Percentiles rank a stretch among this genome's conserved stretches.
Evolutionary conservation across 2,329 filamentous ascomycete genomes (phyloP).

Genomic region (Lecanosticta acicola): DNA sequence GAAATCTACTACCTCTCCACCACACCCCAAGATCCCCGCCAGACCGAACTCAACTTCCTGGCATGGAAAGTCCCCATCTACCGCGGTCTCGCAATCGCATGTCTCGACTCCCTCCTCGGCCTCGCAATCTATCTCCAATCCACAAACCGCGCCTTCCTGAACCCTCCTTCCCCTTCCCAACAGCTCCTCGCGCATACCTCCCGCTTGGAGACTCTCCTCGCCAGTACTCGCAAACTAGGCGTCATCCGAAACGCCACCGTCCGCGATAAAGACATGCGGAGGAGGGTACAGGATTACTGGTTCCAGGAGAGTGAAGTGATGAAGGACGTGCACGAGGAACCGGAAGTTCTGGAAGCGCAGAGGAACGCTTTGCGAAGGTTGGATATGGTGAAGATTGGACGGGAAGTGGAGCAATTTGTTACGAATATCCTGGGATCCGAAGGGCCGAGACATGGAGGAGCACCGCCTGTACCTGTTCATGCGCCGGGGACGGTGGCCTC

Average conservation of each 20-base stretch:
- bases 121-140: constrained; percentile 66
- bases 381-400: constrained; percentile 55
- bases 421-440: constrained; percentile 18
- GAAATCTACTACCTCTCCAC: constrained; percentile 62
- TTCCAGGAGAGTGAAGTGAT: constrained; percentile 66
- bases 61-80: constrained; percentile 63
- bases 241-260: constrained; percentile 75
- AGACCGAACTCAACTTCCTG: constrained; percentile 61
- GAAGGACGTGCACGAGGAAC: constrained; percentile 70
- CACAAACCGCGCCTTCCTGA: constrained; percentile 76
- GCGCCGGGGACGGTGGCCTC: neutral
- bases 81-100: constrained; percentile 59
- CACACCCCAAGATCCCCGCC: constrained; percentile 58
- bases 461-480: neutral
- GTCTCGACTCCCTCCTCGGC: constrained; percentile 59
- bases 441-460: neutral
- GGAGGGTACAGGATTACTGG: constrained; percentile 69
- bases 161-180: no score
- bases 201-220: constrained; percentile 54
- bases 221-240: constrained; percentile 65
- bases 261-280: constrained; percentile 66
- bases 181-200: constrained; percentile 52
- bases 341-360: constrained; percentile 66
- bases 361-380: constrained; percentile 62
- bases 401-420: constrained; percentile 59